Conservation (phyloP, 495 filamentous ascomycete genomes). For the Penicillium ochrochloron region DNA sequence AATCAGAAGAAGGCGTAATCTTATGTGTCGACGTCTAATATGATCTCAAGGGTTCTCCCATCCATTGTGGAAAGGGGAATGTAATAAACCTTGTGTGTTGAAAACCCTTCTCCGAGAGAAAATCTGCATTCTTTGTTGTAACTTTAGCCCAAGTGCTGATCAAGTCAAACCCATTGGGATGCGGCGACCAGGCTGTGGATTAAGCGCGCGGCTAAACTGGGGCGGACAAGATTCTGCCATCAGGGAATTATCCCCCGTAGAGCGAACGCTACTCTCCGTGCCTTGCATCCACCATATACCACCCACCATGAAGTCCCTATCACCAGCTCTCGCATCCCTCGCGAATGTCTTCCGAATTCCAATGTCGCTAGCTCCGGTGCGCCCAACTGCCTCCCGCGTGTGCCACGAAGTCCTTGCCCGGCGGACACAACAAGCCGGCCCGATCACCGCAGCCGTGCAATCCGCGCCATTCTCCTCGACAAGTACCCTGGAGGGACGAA, state of each 20-base stretch:
- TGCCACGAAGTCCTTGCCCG: constrained; percentile 36
- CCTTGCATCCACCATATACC: constrained; percentile 25
- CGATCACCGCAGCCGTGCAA: constrained; percentile 38
- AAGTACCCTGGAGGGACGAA: constrained; percentile 41
- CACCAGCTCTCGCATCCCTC: constrained; percentile 49
- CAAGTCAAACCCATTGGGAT: not conserved
- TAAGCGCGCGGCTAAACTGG: constrained; percentile 40
- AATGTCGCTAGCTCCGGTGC: constrained; percentile 36
- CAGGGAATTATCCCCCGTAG: constrained; percentile 37
- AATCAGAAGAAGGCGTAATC: not conserved
- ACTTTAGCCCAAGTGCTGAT: not conserved
- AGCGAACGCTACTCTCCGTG: constrained; percentile 17
- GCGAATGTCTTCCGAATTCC: constrained; percentile 52
- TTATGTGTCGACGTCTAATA: not conserved
- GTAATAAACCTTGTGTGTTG: too few relatives aligned
- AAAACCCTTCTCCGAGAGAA: not conserved
- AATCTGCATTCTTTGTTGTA: too few relatives aligned
- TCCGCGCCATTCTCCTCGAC: constrained; percentile 51
- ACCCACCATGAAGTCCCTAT: constrained; percentile 46
- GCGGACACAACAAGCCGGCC: constrained; percentile 32
- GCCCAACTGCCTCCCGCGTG: constrained; percentile 35
- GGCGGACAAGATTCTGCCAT: constrained; percentile 37
- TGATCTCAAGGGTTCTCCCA: not conserved
- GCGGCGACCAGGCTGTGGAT: not conserved
- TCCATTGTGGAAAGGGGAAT: not conserved